These are phyloP conservation scores for Rhodocollybia butyracea DNA, from an alignment of 768 basidiomycete species.

Conservation along the genomic window DNA sequence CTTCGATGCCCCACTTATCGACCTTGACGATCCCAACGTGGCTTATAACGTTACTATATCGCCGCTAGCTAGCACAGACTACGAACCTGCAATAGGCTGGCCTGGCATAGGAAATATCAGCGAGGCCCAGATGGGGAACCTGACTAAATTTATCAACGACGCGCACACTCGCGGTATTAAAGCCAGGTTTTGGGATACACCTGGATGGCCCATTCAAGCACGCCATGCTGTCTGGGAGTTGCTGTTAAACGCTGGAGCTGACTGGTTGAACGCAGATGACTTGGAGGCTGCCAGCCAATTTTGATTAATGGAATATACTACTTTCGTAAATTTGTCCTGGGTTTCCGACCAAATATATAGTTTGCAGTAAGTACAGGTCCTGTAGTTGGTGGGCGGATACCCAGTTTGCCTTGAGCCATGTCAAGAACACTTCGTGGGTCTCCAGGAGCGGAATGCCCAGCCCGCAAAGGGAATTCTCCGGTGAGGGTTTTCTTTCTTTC, in stretches of 20 bases:
- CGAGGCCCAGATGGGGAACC: conserved; percentile 32
- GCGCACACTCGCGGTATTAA: conserved; percentile 42
- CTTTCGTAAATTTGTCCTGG: neutral
- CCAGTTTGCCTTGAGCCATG: conserved; percentile 52
- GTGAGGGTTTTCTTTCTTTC: conserved; percentile 23
- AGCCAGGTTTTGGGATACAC: conserved; percentile 53
- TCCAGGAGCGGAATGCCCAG: conserved; percentile 58
- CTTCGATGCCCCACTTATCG: conserved; percentile 49
- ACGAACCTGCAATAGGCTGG: conserved; percentile 43
- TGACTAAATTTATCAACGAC: conserved; percentile 37
- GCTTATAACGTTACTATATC: conserved; percentile 40
- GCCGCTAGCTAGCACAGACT: conserved; percentile 51
- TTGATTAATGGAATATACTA: neutral
- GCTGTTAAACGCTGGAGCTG: conserved; percentile 39
- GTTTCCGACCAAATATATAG: conserved; percentile 6
- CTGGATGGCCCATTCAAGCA: conserved; percentile 43
- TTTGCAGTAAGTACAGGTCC: conserved; percentile 1
- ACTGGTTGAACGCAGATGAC: conserved; percentile 55
- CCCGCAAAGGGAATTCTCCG: conserved; percentile 28
- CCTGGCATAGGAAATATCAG: conserved; percentile 40
- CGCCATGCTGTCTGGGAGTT: conserved; percentile 41
- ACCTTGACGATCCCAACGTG: conserved; percentile 32
- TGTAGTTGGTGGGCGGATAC: conserved; percentile 12
- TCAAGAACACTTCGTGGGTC: conserved; percentile 53
- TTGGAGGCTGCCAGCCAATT: conserved; percentile 33